phyloP scores from a whole-genome alignment of 1,284 basidiomycete genomes.

The Boletus nobilissimus region DNA sequence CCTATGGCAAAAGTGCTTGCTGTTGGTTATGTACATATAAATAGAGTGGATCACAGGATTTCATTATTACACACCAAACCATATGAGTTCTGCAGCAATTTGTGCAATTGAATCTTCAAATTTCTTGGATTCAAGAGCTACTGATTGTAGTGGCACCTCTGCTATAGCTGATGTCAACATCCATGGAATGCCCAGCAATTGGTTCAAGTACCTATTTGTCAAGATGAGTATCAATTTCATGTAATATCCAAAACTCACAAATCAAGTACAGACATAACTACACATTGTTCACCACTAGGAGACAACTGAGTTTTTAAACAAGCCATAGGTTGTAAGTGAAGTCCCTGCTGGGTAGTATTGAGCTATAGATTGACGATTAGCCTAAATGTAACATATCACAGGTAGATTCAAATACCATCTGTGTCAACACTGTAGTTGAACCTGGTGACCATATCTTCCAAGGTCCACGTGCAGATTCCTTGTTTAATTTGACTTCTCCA shows the following conservation, averaged over 20 bases:
- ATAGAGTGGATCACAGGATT: background rate
- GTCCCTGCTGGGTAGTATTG: background rate
- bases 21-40: background rate
- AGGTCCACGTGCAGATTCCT: background rate
- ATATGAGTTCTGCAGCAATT: constrained; percentile 20
- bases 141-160: background rate
- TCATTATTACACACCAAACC: constrained; percentile 25
- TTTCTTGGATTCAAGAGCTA: background rate
- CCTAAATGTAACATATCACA: background rate
- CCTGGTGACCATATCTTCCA: background rate
- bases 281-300: background rate
- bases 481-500: background rate
- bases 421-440: constrained; percentile 1
- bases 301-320: background rate
- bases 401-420: background rate
- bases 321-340: too few species aligned
- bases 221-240: background rate
- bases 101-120: constrained; percentile 21
- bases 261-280: background rate
- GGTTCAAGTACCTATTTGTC: background rate
- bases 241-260: background rate
- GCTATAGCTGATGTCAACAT: background rate
- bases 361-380: background rate
- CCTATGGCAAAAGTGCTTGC: background rate
- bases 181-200: background rate